These are phyloP conservation scores for Sporothrix inflata DNA, from an alignment of 2,329 filamentous ascomycete species.

Conservation along the genomic window DNA sequence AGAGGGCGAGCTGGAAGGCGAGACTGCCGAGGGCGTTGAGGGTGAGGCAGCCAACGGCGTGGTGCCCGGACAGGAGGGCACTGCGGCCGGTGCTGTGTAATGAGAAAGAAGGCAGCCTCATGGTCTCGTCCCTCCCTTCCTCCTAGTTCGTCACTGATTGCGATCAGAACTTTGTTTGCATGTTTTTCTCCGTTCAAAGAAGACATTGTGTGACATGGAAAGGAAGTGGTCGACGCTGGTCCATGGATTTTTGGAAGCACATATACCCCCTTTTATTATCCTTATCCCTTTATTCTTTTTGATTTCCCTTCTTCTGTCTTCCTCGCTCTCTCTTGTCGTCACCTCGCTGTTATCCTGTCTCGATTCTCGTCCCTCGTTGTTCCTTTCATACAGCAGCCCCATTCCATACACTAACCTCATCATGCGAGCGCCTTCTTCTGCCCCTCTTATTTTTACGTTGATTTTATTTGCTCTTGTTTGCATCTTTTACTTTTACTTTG, in stretches of 20 bases:
- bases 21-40: conserved; percentile 29
- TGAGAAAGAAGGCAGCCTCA: neutral
- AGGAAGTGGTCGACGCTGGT: neutral
- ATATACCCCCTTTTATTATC: conserved; percentile 23
- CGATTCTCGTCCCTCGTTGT: neutral
- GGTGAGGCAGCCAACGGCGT: conserved; percentile 22
- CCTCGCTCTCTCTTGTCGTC: neutral
- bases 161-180: neutral
- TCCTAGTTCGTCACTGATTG: neutral
- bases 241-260: conserved; percentile 15
- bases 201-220: neutral
- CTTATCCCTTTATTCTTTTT: conserved; percentile 21
- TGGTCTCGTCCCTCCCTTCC: neutral
- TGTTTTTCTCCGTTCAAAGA: neutral
- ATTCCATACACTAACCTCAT: neutral
- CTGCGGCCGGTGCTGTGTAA: neutral
- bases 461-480: neutral
- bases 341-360: neutral
- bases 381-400: neutral
- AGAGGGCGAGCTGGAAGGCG: neutral
- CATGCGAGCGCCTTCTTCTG: conserved; percentile 1
- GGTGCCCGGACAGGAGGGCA: neutral
- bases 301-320: neutral
- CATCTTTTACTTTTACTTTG: neutral
- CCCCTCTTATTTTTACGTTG: neutral